Evolutionary conservation across 2,329 filamentous ascomycete genomes (phyloP), one percentile per base, ranked within the genome.

Genomic region (Apiospora phragmitis): DNA sequence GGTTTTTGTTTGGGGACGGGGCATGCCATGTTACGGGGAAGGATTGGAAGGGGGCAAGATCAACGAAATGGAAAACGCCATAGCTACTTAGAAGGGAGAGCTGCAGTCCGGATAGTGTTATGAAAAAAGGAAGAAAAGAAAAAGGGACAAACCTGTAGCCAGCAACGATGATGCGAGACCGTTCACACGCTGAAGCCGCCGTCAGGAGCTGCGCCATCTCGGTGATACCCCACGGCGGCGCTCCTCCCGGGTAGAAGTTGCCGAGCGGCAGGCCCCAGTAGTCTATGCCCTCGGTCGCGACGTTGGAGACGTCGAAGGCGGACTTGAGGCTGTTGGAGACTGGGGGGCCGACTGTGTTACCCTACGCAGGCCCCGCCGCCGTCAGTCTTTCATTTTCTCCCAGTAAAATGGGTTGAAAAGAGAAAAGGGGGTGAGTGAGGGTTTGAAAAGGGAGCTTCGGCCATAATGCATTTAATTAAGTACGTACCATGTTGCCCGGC

Each of bases 191-290:
- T 32, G 76, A 72, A 11, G 77, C 76, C 8, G 75, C 70, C 32
- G 68, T 75, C 45, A 78, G 68, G 35, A 77, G 74, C 35, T 74
- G 70, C 68, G 77, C 74, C 77, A 78, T 78, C 16, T 78, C 75
- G 55, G 73, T 76, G 24, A 78, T 77, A 4, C 71, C 77, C 76
- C 75, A 78, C 11, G 77, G 77, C 67, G 76, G 77, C 62, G 76
- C 77, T 2, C 76, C 77, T 26, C 77, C 77, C 9, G 77, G 76
- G 43, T 77, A 78, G 68, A 77, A 78, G 55, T 78, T 78, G 6
- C 75, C 76, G 26, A 72, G 73, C 32, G 73, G 70, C 76, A 73
- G 32, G 75, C 77, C 71, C 68, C 68, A 78, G 65, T 78, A 78
- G 51, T 78, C 75, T 6, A 78, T 75, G 26, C 76, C 77, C 69